Percentiles rank a stretch among this genome's conserved stretches.
These are phyloP conservation scores for Odonthalia washingtoniensis DNA, from an alignment of 31 red algal species.

Conservation along the genomic window DNA sequence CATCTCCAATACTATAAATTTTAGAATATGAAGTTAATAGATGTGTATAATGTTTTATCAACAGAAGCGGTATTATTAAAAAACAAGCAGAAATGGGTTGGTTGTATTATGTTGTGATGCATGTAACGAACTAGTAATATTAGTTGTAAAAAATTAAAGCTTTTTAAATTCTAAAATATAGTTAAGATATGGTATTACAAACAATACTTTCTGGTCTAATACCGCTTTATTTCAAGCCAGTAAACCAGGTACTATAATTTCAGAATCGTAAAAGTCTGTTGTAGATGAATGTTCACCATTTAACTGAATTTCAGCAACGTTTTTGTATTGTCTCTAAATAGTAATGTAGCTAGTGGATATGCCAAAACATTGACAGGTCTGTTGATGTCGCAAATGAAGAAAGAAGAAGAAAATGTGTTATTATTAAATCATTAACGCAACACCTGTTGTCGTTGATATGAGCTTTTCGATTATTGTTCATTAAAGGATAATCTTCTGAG, in stretches of 20 bases:
- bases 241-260: too few species aligned
- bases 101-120: slow-evolving; percentile 59
- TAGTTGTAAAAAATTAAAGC: slow-evolving; percentile 71
- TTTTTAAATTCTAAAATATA: slow-evolving; percentile 74
- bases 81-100: slow-evolving; percentile 64
- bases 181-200: slow-evolving; percentile 52
- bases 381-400: not conserved
- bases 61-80: slow-evolving; percentile 46
- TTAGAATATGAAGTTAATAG: slow-evolving; percentile 52
- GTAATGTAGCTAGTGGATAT: too few species aligned
- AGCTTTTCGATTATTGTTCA: too few species aligned
- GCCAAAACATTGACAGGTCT: not conserved
- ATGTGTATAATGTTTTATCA: slow-evolving; percentile 76
- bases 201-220: slow-evolving; percentile 48
- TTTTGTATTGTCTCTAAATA: not conserved
- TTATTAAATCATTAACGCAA: too few species aligned
- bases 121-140: slow-evolving; percentile 54
- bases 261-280: not conserved
- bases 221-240: not conserved
- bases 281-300: not conserved
- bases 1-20: slow-evolving; percentile 52
- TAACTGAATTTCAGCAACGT: not conserved
- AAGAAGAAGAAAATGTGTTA: too few species aligned
- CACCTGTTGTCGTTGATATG: too few species aligned
- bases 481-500: too few species aligned